Conservation (phyloP, 148 eudicot genomes). For the Silene uniflora region DNA sequence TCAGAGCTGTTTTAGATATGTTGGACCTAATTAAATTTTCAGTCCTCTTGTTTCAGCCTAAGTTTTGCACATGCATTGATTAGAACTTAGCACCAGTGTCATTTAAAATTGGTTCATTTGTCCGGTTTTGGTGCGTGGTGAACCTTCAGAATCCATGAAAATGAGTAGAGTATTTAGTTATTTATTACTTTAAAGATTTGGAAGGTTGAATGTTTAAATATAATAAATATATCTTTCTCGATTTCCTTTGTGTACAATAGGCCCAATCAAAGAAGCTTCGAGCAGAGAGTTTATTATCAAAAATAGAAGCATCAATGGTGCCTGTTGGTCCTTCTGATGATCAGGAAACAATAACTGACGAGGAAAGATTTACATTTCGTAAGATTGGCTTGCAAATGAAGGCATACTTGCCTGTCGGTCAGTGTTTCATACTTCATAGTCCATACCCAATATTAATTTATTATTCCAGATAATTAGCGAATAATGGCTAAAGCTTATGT, state of each 20-base stretch:
- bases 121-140: neutral
- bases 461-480: constrained; percentile 6
- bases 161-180: neutral
- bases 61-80: neutral
- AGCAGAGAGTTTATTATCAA: constrained; percentile 76
- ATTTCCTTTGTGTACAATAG: constrained; percentile 44
- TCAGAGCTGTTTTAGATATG: neutral
- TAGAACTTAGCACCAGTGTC: neutral
- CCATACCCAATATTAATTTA: neutral
- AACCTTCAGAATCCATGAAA: neutral
- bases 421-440: constrained; percentile 25
- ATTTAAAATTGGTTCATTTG: neutral
- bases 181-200: neutral
- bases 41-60: too few relatives aligned
- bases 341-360: constrained; percentile 93
- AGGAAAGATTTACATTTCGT: constrained; percentile 82
- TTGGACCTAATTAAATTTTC: neutral
- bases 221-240: neutral
- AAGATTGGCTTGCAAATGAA: constrained; percentile 90
- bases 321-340: constrained; percentile 88
- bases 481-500: neutral
- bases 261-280: constrained; percentile 71
- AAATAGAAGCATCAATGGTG: constrained; percentile 79
- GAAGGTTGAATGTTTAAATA: neutral
- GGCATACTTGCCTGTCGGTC: constrained; percentile 94